These are phyloP conservation scores for Bipolaris victoriae DNA, from an alignment of 2,329 filamentous ascomycete genomes.

Conservation along the genomic window DNA sequence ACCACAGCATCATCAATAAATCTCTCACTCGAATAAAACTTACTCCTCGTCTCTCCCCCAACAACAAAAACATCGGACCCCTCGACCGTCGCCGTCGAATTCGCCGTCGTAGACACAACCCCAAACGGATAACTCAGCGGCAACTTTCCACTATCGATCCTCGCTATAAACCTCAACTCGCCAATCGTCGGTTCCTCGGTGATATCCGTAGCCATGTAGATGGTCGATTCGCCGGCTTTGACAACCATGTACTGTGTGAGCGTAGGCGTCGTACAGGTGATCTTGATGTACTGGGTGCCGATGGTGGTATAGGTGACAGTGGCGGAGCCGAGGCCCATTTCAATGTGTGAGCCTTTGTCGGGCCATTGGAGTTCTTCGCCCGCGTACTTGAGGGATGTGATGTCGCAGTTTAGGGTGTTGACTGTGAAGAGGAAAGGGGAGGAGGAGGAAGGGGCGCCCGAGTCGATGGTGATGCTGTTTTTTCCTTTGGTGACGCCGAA, in stretches of 20 bases:
- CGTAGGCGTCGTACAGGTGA: conserved; percentile 65
- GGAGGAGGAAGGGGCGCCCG: conserved; percentile 39
- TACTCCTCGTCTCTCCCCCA: conserved; percentile 67
- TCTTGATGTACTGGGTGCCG: conserved; percentile 60
- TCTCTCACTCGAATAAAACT: conserved; percentile 72
- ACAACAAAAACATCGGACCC: conserved; percentile 62
- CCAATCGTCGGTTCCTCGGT: conserved; percentile 52
- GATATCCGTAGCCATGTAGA: conserved; percentile 65
- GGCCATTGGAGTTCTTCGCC: conserved; percentile 65
- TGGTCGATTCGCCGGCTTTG: conserved; percentile 63
- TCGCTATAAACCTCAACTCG: conserved; percentile 69
- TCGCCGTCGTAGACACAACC: conserved; percentile 61
- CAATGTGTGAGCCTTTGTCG: conserved; percentile 61
- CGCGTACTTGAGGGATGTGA: conserved; percentile 67
- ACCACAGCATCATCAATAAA: conserved; percentile 66
- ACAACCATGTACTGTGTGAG: conserved; percentile 70
- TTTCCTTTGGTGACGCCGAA: conserved; percentile 46
- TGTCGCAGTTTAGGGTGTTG: conserved; percentile 62
- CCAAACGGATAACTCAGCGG: conserved; percentile 48
- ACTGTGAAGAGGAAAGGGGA: conserved; percentile 45
- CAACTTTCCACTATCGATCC: conserved; percentile 57
- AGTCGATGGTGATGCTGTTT: conserved; percentile 42
- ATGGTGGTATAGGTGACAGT: conserved; percentile 56
- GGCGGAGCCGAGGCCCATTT: conserved; percentile 64
- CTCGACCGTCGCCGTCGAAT: conserved; percentile 61